Evolutionary conservation across 73 alveolate species (phyloP).

Genomic region (Paramecium caudatum): DNA sequence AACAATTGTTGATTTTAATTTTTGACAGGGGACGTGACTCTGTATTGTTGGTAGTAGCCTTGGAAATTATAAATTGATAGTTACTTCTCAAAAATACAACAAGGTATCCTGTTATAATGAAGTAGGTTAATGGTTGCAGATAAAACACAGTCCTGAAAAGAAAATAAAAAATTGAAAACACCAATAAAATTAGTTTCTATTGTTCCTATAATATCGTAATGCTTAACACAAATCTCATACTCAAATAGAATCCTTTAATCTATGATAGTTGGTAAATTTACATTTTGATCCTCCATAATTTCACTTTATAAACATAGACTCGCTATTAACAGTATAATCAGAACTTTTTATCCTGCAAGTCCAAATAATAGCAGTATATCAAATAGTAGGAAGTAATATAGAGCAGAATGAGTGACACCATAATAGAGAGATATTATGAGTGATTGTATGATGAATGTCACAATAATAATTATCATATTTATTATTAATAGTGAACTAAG

Average conservation of each 20-base stretch:
- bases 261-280: background rate
- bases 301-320: constrained; percentile 1
- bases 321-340: background rate
- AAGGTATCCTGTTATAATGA: background rate
- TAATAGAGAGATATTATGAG: background rate
- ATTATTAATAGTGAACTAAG: too few species aligned
- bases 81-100: background rate
- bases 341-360: background rate
- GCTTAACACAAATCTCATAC: background rate
- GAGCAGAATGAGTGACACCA: constrained; percentile 7
- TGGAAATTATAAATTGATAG: background rate
- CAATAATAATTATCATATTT: constrained; percentile 38
- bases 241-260: background rate
- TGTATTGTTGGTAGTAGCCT: too few species aligned
- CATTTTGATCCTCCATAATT: background rate
- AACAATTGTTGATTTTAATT: background rate
- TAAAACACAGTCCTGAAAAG: constrained; percentile 21
- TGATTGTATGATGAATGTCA: constrained; percentile 26
- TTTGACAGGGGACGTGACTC: too few species aligned
- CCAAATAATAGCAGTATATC: constrained; percentile 15
- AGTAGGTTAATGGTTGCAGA: background rate
- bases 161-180: background rate
- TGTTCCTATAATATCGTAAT: background rate
- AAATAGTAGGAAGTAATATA: background rate
- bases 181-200: background rate